These are phyloP conservation scores for Aspergillus sojae DNA, from an alignment of 2,329 filamentous ascomycete species.

Conservation along the genomic window DNA sequence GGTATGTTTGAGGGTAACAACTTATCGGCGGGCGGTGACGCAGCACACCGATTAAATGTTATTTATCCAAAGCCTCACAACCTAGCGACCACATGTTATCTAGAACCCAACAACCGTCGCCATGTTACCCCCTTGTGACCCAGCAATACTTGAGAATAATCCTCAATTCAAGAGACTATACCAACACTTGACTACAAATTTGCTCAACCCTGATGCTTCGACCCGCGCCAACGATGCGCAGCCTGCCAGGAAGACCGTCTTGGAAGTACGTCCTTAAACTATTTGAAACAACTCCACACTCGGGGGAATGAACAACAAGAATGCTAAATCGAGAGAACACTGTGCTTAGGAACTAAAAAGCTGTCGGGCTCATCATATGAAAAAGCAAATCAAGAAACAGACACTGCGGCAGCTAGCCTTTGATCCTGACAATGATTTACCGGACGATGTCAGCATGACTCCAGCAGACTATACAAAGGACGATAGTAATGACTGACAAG, in stretches of 20 bases:
- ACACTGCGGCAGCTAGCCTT: constrained; percentile 36
- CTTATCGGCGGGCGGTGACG: constrained; percentile 4
- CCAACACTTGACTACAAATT: constrained; percentile 38
- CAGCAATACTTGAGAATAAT: constrained; percentile 42
- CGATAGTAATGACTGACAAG: neutral
- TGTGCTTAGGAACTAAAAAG: constrained; percentile 37
- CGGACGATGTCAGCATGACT: constrained; percentile 34
- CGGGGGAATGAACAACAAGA: neutral
- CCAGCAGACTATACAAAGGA: neutral
- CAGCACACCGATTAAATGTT: neutral
- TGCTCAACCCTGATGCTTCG: constrained; percentile 46
- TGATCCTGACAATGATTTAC: constrained; percentile 33
- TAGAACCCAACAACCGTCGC: constrained; percentile 3
- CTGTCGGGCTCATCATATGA: constrained; percentile 35
- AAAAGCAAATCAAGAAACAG: constrained; percentile 37
- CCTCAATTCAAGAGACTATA: constrained; percentile 47
- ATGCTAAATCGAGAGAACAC: neutral
- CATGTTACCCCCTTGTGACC: constrained; percentile 49
- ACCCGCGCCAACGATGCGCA: constrained; percentile 35
- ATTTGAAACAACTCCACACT: neutral
- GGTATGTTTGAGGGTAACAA: too few species aligned
- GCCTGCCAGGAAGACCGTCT: constrained; percentile 32
- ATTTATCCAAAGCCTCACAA: neutral
- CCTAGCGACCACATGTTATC: neutral
- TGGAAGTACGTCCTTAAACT: constrained; percentile 33